Evolutionary conservation across 768 basidiomycete species (phyloP), one percentile per base, ranked within the genome.

Genomic region (Tricholoma saponaceum): DNA sequence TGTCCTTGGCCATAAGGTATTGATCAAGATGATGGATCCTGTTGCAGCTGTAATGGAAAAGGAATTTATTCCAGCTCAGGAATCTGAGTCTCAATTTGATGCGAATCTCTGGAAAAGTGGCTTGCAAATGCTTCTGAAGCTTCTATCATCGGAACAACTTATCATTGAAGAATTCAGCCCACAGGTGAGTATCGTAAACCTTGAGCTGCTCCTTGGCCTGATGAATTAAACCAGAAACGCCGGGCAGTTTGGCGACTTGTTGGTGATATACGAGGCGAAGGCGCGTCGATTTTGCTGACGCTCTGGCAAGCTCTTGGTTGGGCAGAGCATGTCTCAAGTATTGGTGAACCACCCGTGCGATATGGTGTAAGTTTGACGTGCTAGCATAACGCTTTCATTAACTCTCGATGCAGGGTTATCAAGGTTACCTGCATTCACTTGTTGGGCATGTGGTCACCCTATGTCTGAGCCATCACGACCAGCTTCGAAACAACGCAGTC

Each of bases 211-310:
- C 55, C 56, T 22, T 39, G 28, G 12, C 44, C 33, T 47, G 35
- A 54, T 26, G 60, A 14, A 58, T 64, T 18, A 60, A 30, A 39
- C 52, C 53, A 97, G 92, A 93, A 93, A 86, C 90, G 94, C 41
- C 86, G 95, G 43, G 91, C 95, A 3, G 91, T 95, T 9, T 98
- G 95, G 95, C 84, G 92, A 35, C 83, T 98, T n/a, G 93, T 91
- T 5, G 95, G 95, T 25, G 96, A 98, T 72, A 85, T 98, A 65
- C 84, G 96, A 22, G 95, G 94, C 9, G 91, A 96, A 69, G 95
- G 94, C 14, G 89, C 94, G 1, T 76, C 83, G 5, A 85, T 96
- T 56, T 70, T 98, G 46, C 71, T 89, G 14, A 84, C 80, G 30
- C 74, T 95, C 5, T 98, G 96, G 96, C 84, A 90, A 64, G 84